A percentile compares a stretch with the other conserved stretches of the same genome.
Conservation (phyloP, 352 stramenopile genomes). For the Globisporangium cylindrosporum region DNA sequence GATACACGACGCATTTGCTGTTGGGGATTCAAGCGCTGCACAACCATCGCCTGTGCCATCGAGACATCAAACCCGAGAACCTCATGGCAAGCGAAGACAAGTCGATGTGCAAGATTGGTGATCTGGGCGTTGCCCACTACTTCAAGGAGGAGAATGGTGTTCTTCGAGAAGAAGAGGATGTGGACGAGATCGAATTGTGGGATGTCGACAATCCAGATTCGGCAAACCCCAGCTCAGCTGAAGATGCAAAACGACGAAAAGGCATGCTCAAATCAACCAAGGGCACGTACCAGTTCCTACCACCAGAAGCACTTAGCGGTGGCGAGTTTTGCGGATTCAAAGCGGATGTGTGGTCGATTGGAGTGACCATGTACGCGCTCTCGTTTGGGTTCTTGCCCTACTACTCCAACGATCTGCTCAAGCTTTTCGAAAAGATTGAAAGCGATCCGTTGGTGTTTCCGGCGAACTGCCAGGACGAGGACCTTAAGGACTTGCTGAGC, state of each 20-base stretch:
- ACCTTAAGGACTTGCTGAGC: slow-evolving; percentile 67
- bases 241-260: slow-evolving; percentile 9
- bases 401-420: slow-evolving; percentile 79
- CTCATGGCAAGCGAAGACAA: slow-evolving; percentile 61
- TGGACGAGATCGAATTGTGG: slow-evolving; percentile 46
- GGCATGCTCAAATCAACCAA: slow-evolving; percentile 69
- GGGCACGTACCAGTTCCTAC: slow-evolving; percentile 75
- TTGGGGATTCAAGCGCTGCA: slow-evolving; percentile 77
- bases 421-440: slow-evolving; percentile 91
- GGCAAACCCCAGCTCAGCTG: neutral
- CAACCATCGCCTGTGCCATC: slow-evolving; percentile 69
- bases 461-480: slow-evolving; percentile 34
- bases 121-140: slow-evolving; percentile 80
- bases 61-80: slow-evolving; percentile 87
- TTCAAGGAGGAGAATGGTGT: slow-evolving; percentile 57
- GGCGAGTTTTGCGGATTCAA: slow-evolving; percentile 78
- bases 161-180: slow-evolving; percentile 48
- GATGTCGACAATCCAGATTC: slow-evolving; percentile 23
- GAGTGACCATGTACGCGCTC: slow-evolving; percentile 90
- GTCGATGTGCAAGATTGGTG: slow-evolving; percentile 70
- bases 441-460: slow-evolving; percentile 51
- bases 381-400: slow-evolving; percentile 88
- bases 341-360: slow-evolving; percentile 90
- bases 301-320: slow-evolving; percentile 61
- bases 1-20: slow-evolving; percentile 58